These are phyloP conservation scores for Diaporthe helianthi DNA, from an alignment of 2,329 filamentous ascomycete genomes.

Conservation along the genomic window DNA sequence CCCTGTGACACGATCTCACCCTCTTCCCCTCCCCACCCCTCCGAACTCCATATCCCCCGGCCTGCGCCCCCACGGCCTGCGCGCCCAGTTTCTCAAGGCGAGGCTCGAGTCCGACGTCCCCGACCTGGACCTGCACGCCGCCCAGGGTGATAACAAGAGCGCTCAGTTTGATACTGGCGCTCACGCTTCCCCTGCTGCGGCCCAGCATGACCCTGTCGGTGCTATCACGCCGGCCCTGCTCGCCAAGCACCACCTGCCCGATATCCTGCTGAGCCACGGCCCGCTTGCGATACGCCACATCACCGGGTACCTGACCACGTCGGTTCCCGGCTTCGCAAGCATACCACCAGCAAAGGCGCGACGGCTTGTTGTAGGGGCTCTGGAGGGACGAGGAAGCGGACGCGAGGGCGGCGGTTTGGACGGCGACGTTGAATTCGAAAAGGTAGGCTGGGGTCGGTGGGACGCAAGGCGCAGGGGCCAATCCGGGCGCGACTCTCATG, in stretches of 20 bases:
- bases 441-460: constrained; percentile 98
- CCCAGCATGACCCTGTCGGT: constrained; percentile 73
- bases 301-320: constrained; percentile 92
- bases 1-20: constrained; percentile 66
- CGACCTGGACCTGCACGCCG: constrained; percentile 84
- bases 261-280: constrained; percentile 87
- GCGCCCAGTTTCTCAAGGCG: constrained; percentile 68
- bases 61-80: constrained; percentile 81
- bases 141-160: constrained; percentile 52
- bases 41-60: constrained; percentile 94
- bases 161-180: constrained; percentile 39
- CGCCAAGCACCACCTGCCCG: constrained; percentile 87
- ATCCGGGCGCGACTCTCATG: constrained; percentile 53
- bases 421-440: constrained; percentile 85
- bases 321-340: constrained; percentile 88
- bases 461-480: constrained; percentile 80
- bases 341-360: constrained; percentile 91
- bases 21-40: constrained; percentile 86
- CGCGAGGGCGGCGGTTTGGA: constrained; percentile 66
- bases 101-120: constrained; percentile 76
- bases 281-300: constrained; percentile 94
- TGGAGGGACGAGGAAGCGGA: constrained; percentile 76
- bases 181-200: constrained; percentile 49
- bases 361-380: constrained; percentile 86
- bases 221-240: constrained; percentile 86